Evolutionary conservation across 2,329 filamentous ascomycete species (phyloP).

Genomic region (Podosphaera aphanis): DNA sequence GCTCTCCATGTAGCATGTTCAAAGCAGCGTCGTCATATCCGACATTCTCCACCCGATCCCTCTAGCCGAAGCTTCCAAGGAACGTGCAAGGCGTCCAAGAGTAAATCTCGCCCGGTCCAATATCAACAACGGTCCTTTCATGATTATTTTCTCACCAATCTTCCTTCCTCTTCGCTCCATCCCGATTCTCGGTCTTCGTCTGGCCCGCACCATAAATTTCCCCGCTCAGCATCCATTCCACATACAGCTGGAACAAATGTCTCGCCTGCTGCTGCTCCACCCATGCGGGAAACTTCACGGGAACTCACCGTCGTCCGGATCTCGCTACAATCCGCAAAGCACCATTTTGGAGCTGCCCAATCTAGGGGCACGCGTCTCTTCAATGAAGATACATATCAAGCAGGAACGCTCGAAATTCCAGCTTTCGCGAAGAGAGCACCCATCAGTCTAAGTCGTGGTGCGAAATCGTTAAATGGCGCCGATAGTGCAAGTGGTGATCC

Average conservation of each 20-base stretch:
- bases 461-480: slow-evolving; percentile 22
- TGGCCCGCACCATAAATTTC: slow-evolving; percentile 62
- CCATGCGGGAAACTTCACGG: slow-evolving; percentile 34
- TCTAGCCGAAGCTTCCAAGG: not conserved
- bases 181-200: slow-evolving; percentile 48
- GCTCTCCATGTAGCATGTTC: not conserved
- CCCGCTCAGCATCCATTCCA: slow-evolving; percentile 61
- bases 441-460: slow-evolving; percentile 24
- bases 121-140: slow-evolving; percentile 33
- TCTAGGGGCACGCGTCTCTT: slow-evolving; percentile 64
- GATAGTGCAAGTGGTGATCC: slow-evolving; percentile 69
- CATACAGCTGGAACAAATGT: slow-evolving; percentile 35
- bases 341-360: slow-evolving; percentile 69
- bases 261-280: slow-evolving; percentile 32
- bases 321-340: slow-evolving; percentile 76
- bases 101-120: not conserved
- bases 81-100: not conserved
- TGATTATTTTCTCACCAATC: slow-evolving; percentile 91
- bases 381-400: slow-evolving; percentile 88
- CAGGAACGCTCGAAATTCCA: slow-evolving; percentile 77
- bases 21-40: not conserved
- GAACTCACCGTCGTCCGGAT: slow-evolving; percentile 90
- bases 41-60: not conserved
- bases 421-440: slow-evolving; percentile 74
- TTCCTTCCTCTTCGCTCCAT: slow-evolving; percentile 79